These are phyloP conservation scores for Arthrobotrys entomopaga DNA, from an alignment of 2,329 filamentous ascomycete genomes.

Conservation along the genomic window DNA sequence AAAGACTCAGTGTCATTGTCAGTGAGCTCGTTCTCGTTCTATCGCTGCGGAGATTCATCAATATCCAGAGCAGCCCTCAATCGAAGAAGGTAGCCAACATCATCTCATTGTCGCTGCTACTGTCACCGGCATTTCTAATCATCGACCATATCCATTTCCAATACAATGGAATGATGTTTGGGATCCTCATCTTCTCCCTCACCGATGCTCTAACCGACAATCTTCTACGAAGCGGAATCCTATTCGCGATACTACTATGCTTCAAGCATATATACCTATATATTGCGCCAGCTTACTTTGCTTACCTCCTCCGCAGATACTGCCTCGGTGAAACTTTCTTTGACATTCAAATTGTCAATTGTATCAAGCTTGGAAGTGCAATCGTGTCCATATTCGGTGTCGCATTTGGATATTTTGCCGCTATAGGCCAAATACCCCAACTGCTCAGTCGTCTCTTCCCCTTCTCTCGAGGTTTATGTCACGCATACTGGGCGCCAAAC, in stretches of 20 bases:
- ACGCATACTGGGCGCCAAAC: constrained; percentile 98
- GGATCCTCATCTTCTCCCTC: constrained; percentile 85
- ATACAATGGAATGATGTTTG: constrained; percentile 98
- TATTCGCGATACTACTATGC: constrained; percentile 87
- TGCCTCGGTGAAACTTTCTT: constrained; percentile 84
- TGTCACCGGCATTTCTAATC: constrained; percentile 92
- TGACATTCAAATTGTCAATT: constrained; percentile 79
- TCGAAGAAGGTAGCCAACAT: constrained; percentile 74
- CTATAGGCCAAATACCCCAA: constrained; percentile 84
- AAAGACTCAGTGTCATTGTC: constrained; percentile 84
- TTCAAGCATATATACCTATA: constrained; percentile 99
- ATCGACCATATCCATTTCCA: constrained; percentile 99
- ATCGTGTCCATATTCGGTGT: constrained; percentile 76
- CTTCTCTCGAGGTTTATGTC: constrained; percentile 90
- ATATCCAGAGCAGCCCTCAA: constrained; percentile 26
- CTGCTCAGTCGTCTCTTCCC: constrained; percentile 87
- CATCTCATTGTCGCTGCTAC: constrained; percentile 84
- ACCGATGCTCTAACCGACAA: constrained; percentile 81
- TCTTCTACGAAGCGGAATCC: constrained; percentile 78
- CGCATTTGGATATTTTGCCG: constrained; percentile 90
- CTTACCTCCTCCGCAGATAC: constrained; percentile 88
- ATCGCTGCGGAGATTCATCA: constrained; percentile 76
- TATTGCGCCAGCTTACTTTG: constrained; percentile 92
- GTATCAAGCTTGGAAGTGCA: constrained; percentile 80
- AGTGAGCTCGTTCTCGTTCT: constrained; percentile 86